Percentiles rank a stretch among this genome's conserved stretches.
Evolutionary conservation across 768 basidiomycete species (phyloP).

Genomic region (Kwoniella botswanensis): DNA sequence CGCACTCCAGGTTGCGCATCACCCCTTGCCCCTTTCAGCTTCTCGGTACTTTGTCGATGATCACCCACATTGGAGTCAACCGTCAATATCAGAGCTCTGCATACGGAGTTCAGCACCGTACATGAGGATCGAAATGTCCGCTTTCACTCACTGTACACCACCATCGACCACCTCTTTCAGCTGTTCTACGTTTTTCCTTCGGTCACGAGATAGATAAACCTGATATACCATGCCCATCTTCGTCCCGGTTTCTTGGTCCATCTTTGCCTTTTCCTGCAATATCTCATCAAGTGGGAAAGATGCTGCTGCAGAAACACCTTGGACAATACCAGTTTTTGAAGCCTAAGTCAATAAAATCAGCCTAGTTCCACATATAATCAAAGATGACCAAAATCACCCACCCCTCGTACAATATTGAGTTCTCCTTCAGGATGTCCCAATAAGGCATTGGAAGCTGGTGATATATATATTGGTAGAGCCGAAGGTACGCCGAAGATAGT

Average conservation of each 20-base stretch:
- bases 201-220: conserved; percentile 77
- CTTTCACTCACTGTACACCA: conserved; percentile 63
- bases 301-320: conserved; percentile 55
- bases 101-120: background rate
- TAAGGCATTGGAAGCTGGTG: conserved; percentile 60
- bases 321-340: conserved; percentile 55
- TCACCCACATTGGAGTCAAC: conserved; percentile 76
- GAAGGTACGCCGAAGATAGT: conserved; percentile 55
- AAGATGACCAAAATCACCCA: conserved; percentile 19
- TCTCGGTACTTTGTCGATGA: conserved; percentile 42
- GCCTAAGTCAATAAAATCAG: conserved; percentile 40
- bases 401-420: conserved; percentile 63
- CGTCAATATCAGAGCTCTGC: conserved; percentile 83
- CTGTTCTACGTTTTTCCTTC: conserved; percentile 69
- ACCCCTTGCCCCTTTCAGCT: conserved; percentile 49
- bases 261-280: conserved; percentile 51
- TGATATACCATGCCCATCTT: conserved; percentile 58
- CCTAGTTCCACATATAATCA: background rate
- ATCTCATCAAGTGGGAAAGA: conserved; percentile 58
- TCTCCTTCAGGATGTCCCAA: conserved; percentile 74
- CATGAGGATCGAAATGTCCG: background rate
- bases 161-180: conserved; percentile 73
- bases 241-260: conserved; percentile 43
- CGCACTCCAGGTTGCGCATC: conserved; percentile 43
- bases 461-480: conserved; percentile 59